Base-by-base conservation (phyloP, 1,284 basidiomycete genomes). In the Sanghuangporus baumii region DNA sequence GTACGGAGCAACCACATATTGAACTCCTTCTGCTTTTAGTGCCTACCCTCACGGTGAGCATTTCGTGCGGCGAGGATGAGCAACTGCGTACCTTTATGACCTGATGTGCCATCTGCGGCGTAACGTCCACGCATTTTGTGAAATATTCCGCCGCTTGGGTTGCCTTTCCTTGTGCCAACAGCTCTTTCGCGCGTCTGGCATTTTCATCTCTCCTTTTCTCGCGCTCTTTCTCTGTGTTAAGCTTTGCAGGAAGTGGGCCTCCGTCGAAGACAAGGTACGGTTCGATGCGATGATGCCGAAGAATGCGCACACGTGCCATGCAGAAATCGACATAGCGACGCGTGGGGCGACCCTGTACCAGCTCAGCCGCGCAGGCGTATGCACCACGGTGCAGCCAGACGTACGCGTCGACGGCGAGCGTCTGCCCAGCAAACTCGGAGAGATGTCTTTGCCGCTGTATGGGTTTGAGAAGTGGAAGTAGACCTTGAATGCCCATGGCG, bases 231-330 rank as follows among this genome's bases (percentile, higher is more conserved):
- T 99, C 97, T 0, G 96, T 99, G 0, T 87, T 87, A 71, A 85
- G 85, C 81, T 99, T 99, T 26, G 95, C 95, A 6, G 96, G 96
- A 37, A 99, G 82, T 6, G 90, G 91, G 0, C 95, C 97, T 9
- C 97, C 97, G 72, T 99, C 97, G 71, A 99, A 98, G 7, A 99
- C 97, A 54, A 99, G 78, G 72, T 93, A 96, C 0, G 97, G 96
- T 57, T 81, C 84, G 66, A 99, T 91, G 31, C 87, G 86, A 73
- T 94, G 82, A 74, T 97, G 88, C 65, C 86, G 84, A 58, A 99
- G 76, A 69, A 99, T 84, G 31, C 94, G 85, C 43, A 99, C 87
- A 26, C 91, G 86, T 67, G 93, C 85, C 91, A 98, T 94, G n/a
- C 91, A 89, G 76, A 96, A 98, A 70, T 97, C 88, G 66, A 98